phyloP scores from a whole-genome alignment of 768 basidiomycete species.

The Leccinellum luteum region DNA sequence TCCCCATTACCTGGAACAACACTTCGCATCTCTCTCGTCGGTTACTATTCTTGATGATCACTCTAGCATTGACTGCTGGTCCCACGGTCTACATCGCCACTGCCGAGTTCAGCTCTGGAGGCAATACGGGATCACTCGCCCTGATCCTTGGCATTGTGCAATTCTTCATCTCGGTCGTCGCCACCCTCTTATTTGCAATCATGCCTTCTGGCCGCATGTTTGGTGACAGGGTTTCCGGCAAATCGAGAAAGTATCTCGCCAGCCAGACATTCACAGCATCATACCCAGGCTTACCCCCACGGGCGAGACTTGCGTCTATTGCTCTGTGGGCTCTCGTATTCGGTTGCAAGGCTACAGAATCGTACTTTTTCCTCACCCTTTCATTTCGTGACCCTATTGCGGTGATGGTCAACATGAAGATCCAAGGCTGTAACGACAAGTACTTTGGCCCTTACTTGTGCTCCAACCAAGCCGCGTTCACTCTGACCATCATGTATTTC shows the following conservation, averaged over 20 bases:
- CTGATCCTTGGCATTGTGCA: slow-evolving; percentile 95
- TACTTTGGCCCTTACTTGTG: slow-evolving; percentile 84
- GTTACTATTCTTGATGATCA: slow-evolving; percentile 83
- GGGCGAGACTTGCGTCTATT: slow-evolving; percentile 75
- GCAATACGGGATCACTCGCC: slow-evolving; percentile 66
- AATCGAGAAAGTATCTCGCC: slow-evolving; percentile 94
- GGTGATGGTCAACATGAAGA: slow-evolving; percentile 96
- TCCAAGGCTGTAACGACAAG: slow-evolving; percentile 86
- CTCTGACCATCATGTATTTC: slow-evolving; percentile 96
- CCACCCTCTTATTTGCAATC: slow-evolving; percentile 83
- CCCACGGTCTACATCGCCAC: slow-evolving; percentile 95
- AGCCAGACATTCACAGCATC: slow-evolving; percentile 98
- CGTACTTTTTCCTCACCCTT: slow-evolving; percentile 96
- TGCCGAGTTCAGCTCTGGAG: slow-evolving; percentile 58
- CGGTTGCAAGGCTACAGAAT: slow-evolving; percentile 94
- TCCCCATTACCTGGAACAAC: slow-evolving; percentile 99
- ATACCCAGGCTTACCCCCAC: slow-evolving; percentile 68
- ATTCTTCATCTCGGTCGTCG: slow-evolving; percentile 88
- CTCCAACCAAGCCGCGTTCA: slow-evolving; percentile 90
- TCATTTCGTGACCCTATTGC: slow-evolving; percentile 92
- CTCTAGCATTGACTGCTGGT: slow-evolving; percentile 86
- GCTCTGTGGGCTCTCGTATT: slow-evolving; percentile 91
- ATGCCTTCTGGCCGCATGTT: slow-evolving; percentile 99
- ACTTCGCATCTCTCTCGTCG: slow-evolving; percentile 94
- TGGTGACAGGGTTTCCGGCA: slow-evolving; percentile 94